Percentiles rank a stretch among this genome's conserved stretches.
phyloP scores from a whole-genome alignment of 257 asterid species.

The Prunella vulgaris region DNA sequence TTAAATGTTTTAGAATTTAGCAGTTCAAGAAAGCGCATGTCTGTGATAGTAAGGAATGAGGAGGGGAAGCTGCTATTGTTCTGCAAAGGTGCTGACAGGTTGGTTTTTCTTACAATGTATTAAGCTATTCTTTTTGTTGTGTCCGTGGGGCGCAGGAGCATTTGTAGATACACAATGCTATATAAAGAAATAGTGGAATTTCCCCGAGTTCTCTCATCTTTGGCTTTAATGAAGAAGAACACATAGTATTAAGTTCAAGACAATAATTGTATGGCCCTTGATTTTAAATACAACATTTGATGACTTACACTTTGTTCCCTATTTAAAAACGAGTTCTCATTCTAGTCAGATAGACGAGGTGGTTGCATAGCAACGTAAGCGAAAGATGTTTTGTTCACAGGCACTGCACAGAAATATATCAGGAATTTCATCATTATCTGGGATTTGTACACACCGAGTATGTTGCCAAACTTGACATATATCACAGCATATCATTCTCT shows the following conservation, averaged over 20 bases:
- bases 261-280: background rate
- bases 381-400: slow-evolving; percentile 70
- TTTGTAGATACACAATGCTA: background rate
- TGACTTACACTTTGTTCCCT: background rate
- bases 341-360: slow-evolving; percentile 7
- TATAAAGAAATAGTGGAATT: background rate
- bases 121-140: background rate
- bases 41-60: slow-evolving; percentile 57
- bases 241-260: background rate
- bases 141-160: background rate
- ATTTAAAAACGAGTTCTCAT: background rate
- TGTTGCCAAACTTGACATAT: slow-evolving; percentile 89
- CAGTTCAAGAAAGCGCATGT: slow-evolving; percentile 75
- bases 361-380: slow-evolving; percentile 37
- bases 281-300: background rate
- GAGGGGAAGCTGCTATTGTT: slow-evolving; percentile 56
- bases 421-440: slow-evolving; percentile 52
- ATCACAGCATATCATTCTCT: slow-evolving; percentile 82
- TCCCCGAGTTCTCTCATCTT: slow-evolving; percentile 23
- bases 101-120: slow-evolving; percentile 16
- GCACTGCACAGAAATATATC: slow-evolving; percentile 57
- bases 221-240: slow-evolving; percentile 19
- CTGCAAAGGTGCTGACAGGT: slow-evolving; percentile 86
- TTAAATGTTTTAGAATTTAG: slow-evolving; percentile 53
- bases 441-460: slow-evolving; percentile 62